phyloP scores from a whole-genome alignment of 2,329 filamentous ascomycete species.

The Thelonectria blattea region DNA sequence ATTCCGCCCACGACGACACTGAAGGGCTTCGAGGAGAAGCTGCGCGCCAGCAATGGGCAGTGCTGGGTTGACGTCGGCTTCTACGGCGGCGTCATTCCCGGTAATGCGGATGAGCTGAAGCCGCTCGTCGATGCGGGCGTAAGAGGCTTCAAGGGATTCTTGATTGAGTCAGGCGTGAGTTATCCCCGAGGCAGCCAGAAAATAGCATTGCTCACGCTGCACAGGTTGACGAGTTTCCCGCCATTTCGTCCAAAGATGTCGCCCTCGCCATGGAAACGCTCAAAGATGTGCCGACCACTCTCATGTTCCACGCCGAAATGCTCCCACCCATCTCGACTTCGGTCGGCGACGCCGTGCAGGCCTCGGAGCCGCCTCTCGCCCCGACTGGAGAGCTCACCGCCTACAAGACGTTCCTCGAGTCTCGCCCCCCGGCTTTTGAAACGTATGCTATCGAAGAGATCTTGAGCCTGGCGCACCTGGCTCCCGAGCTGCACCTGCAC shows the following conservation, averaged over 20 bases:
- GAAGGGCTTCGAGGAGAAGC: constrained; percentile 80
- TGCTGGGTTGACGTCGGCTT: constrained; percentile 99
- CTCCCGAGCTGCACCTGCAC: constrained; percentile 84
- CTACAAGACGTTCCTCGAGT: constrained; percentile 91
- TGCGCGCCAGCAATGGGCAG: constrained; percentile 81
- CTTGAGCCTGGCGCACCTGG: constrained; percentile 77
- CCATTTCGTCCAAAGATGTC: constrained; percentile 82
- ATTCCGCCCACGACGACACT: constrained; percentile 96
- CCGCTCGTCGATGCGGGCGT: constrained; percentile 85
- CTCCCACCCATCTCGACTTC: constrained; percentile 84
- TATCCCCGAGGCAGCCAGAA: not conserved
- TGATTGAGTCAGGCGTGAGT: constrained; percentile 94
- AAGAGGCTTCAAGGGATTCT: constrained; percentile 94
- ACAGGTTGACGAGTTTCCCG: constrained; percentile 93
- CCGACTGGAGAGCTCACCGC: constrained; percentile 75
- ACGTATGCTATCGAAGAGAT: constrained; percentile 90
- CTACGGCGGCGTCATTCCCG: constrained; percentile 92
- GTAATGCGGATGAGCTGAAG: constrained; percentile 80
- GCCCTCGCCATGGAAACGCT: constrained; percentile 80
- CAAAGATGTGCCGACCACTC: constrained; percentile 80
- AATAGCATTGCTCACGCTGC: constrained; percentile 18
- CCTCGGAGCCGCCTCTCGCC: constrained; percentile 70
- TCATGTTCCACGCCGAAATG: constrained; percentile 99
- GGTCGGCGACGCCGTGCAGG: constrained; percentile 77
- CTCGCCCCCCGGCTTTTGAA: constrained; percentile 87